phyloP scores from a whole-genome alignment of 192 early-diverging fungal species.

The Coemansia sp. region DNA sequence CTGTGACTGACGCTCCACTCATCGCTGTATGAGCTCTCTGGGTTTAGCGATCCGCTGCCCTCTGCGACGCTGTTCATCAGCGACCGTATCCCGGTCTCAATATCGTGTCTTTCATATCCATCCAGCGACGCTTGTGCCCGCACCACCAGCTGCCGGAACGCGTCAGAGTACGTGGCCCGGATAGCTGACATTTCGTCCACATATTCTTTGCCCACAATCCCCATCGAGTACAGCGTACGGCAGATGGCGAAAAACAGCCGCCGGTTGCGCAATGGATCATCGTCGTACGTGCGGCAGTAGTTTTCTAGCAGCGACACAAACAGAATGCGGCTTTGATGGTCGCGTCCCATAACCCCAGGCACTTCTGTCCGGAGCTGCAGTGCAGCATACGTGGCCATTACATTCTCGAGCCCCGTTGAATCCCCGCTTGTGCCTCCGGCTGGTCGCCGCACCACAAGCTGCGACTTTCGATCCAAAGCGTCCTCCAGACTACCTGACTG shows the following conservation, averaged over 20 bases:
- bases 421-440: neutral
- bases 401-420: neutral
- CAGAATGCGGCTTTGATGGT: conserved; percentile 73
- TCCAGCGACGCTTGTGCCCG: conserved; percentile 65
- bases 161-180: conserved; percentile 79
- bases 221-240: conserved; percentile 81
- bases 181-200: conserved; percentile 84
- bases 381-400: conserved; percentile 4
- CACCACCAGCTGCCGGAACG: conserved; percentile 80
- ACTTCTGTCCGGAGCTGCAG: conserved; percentile 9
- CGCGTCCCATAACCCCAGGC: conserved; percentile 35
- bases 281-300: conserved; percentile 87
- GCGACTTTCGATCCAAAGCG: neutral
- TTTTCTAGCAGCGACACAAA: conserved; percentile 89
- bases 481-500: neutral
- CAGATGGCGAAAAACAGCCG: conserved; percentile 87
- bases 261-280: conserved; percentile 80
- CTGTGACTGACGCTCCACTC: conserved; percentile 10
- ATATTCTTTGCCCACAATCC: conserved; percentile 73
- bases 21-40: conserved; percentile 21
- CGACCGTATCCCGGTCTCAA: conserved; percentile 37
- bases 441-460: conserved; percentile 7
- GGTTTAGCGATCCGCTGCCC: conserved; percentile 19
- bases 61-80: conserved; percentile 33
- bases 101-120: conserved; percentile 55